phyloP scores from a whole-genome alignment of 192 early-diverging fungal genomes.

The Coemansia sp. region DNA sequence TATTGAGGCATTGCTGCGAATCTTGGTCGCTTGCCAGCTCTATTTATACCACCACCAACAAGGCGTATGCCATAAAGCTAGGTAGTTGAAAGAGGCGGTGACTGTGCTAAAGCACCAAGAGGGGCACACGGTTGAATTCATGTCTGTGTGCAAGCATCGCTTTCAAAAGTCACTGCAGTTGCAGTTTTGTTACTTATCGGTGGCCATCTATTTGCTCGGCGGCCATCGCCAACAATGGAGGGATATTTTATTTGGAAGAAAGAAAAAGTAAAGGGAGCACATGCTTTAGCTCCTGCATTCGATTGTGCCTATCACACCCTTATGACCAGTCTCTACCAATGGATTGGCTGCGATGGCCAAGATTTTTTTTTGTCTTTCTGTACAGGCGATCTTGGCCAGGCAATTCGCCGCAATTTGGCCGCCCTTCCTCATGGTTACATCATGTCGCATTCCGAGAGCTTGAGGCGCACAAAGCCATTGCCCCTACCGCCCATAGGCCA shows the following conservation, averaged over 20 bases:
- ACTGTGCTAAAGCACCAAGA: background rate
- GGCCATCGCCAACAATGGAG: background rate
- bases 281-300: background rate
- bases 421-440: background rate
- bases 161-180: background rate
- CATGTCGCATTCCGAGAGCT: background rate
- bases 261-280: background rate
- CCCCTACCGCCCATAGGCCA: background rate
- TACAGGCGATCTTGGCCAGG: background rate
- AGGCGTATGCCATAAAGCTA: background rate
- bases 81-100: background rate
- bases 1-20: background rate
- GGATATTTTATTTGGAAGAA: background rate
- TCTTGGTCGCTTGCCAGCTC: background rate
- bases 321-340: constrained; percentile 4
- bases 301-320: background rate
- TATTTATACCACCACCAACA: constrained; percentile 1
- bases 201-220: constrained; percentile 2
- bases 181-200: background rate
- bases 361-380: background rate
- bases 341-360: background rate
- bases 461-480: background rate
- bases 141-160: background rate
- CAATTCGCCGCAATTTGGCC: constrained; percentile 1
- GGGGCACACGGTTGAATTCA: background rate